Conservation (phyloP, 495 filamentous ascomycete genomes). For the Hypoxylon subgilvum region DNA sequence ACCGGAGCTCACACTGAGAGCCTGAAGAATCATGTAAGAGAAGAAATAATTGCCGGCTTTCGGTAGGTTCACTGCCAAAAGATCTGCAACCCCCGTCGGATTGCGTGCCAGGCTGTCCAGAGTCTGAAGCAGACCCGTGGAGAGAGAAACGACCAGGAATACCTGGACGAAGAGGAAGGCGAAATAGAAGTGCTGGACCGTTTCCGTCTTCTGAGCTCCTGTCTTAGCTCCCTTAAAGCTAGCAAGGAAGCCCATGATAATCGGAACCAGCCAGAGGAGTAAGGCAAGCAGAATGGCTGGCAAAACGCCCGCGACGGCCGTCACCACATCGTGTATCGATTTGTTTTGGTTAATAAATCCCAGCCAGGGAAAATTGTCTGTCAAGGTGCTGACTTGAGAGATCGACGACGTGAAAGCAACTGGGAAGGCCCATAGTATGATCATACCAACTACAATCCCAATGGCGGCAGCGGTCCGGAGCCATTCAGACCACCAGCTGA, state of each 20-base stretch:
- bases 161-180: slow-evolving; percentile 93
- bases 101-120: slow-evolving; percentile 68
- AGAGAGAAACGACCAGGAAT: slow-evolving; percentile 89
- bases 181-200: slow-evolving; percentile 92
- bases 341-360: slow-evolving; percentile 66
- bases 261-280: slow-evolving; percentile 79
- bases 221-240: slow-evolving; percentile 80
- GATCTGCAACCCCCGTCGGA: slow-evolving; percentile 61
- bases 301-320: slow-evolving; percentile 83
- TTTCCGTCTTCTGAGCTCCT: slow-evolving; percentile 77
- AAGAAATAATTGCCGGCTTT: slow-evolving; percentile 96
- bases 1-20: slow-evolving; percentile 86
- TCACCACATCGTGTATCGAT: slow-evolving; percentile 65
- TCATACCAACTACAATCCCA: slow-evolving; percentile 71
- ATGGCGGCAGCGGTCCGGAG: slow-evolving; percentile 71
- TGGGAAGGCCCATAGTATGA: slow-evolving; percentile 89
- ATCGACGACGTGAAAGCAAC: slow-evolving; percentile 86
- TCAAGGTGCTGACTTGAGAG: slow-evolving; percentile 74
- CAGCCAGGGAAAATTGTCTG: slow-evolving; percentile 69
- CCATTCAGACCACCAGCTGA: slow-evolving; percentile 94
- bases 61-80: slow-evolving; percentile 84
- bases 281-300: slow-evolving; percentile 79
- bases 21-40: slow-evolving; percentile 95
- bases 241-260: slow-evolving; percentile 73
- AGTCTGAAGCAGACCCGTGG: slow-evolving; percentile 75